Conservation (phyloP, 2,329 filamentous ascomycete species). For the Alternaria incomplexa region DNA sequence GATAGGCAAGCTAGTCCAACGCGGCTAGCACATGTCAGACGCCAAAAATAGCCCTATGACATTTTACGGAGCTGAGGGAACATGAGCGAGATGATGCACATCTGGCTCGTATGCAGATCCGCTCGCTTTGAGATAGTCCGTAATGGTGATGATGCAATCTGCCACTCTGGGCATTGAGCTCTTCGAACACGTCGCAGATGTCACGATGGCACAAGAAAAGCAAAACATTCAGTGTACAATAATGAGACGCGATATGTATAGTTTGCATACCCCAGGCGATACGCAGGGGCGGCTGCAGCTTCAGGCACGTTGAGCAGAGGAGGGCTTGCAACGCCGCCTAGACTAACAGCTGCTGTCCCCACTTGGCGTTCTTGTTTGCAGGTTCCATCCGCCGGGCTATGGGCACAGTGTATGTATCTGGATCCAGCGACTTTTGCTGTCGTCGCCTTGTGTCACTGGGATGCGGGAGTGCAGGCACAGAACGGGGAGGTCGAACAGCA, state of each 20-base stretch:
- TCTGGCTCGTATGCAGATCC: neutral
- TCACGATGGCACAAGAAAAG: neutral
- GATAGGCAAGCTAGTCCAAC: neutral
- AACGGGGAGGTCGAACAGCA: neutral
- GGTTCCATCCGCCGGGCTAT: neutral
- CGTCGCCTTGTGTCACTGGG: neutral
- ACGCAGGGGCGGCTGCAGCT: slow-evolving; percentile 1
- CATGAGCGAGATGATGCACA: neutral
- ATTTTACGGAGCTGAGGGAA: slow-evolving; percentile 12
- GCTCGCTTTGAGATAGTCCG: neutral
- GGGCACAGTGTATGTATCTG: neutral
- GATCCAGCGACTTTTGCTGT: neutral
- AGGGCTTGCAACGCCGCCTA: slow-evolving; percentile 12
- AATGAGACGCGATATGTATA: neutral
- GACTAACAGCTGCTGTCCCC: slow-evolving; percentile 9
- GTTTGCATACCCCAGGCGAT: neutral
- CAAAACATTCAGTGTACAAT: neutral
- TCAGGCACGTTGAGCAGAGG: neutral
- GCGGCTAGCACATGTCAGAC: slow-evolving; percentile 11
- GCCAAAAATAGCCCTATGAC: slow-evolving; percentile 22
- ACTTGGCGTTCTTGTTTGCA: slow-evolving; percentile 6
- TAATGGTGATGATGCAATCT: neutral
- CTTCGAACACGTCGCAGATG: neutral
- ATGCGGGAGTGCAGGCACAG: neutral
- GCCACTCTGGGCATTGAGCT: neutral